A percentile compares a stretch with the other conserved stretches of the same genome.
These are phyloP conservation scores for Pelargonium nanum DNA, from an alignment of 345 rosid species.

Conservation along the genomic window DNA sequence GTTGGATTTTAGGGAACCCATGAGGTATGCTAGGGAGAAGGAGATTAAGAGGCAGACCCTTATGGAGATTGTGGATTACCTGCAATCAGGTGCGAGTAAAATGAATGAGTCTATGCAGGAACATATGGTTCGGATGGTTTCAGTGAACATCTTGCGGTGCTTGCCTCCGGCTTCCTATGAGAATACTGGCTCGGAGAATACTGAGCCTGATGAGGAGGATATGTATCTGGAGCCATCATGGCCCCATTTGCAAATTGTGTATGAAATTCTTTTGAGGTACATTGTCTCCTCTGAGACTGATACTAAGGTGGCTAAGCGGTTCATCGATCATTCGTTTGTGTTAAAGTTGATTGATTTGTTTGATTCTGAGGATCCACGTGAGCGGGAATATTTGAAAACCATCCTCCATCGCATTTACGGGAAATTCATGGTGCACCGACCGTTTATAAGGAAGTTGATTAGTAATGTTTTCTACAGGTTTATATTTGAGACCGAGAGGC, in stretches of 20 bases:
- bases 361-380: slow-evolving; percentile 56
- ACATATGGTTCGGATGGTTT: background rate
- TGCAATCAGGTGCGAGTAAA: background rate
- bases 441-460: slow-evolving; percentile 38
- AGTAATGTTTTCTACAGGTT: slow-evolving; percentile 37
- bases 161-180: background rate
- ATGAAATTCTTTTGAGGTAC: slow-evolving; percentile 32
- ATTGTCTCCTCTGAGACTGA: slow-evolving; percentile 32
- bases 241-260: slow-evolving; percentile 39
- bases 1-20: background rate
- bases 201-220: slow-evolving; percentile 41
- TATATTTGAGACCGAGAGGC: slow-evolving; percentile 32
- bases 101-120: background rate
- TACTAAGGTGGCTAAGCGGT: slow-evolving; percentile 35
- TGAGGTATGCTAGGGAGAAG: background rate
- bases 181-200: slow-evolving; percentile 9
- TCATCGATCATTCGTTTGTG: slow-evolving; percentile 45
- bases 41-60: background rate
- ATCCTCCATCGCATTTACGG: slow-evolving; percentile 46
- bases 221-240: slow-evolving; percentile 35
- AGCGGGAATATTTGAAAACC: slow-evolving; percentile 57
- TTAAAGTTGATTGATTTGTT: slow-evolving; percentile 37
- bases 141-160: background rate
- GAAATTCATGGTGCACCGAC: too few relatives aligned
- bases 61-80: background rate